Conservation (phyloP, 2,329 filamentous ascomycete species). For the Amesomyces nigricolor region DNA sequence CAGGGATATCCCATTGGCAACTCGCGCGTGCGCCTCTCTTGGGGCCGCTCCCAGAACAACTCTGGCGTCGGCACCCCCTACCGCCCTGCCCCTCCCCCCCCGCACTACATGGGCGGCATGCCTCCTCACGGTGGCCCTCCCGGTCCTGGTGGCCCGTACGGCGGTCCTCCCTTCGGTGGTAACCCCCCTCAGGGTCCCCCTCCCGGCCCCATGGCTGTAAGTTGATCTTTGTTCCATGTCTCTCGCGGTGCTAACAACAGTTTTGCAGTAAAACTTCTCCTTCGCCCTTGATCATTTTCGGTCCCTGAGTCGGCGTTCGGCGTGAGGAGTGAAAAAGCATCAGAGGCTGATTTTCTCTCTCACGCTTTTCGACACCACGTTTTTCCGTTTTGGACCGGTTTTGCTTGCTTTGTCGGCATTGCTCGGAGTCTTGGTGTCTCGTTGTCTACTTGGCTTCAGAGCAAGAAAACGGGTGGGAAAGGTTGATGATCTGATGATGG, state of each 20-base stretch:
- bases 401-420: slow-evolving; percentile 20
- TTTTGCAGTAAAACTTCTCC: slow-evolving; percentile 12
- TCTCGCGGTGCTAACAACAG: slow-evolving; percentile 3
- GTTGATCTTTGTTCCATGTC: not conserved
- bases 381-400: slow-evolving; percentile 9
- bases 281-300: not conserved
- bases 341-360: slow-evolving; percentile 13
- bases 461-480: slow-evolving; percentile 13
- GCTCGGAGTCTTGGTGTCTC: slow-evolving; percentile 21
- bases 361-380: slow-evolving; percentile 6
- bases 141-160: slow-evolving; percentile 42
- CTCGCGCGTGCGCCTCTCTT: slow-evolving; percentile 93
- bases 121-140: slow-evolving; percentile 38
- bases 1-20: slow-evolving; percentile 99
- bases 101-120: slow-evolving; percentile 49
- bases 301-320: slow-evolving; percentile 11
- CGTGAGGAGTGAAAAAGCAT: slow-evolving; percentile 23
- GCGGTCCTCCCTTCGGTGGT: slow-evolving; percentile 44
- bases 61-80: slow-evolving; percentile 97
- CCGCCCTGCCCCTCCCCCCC: slow-evolving; percentile 73
- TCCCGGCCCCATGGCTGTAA: slow-evolving; percentile 25
- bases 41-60: slow-evolving; percentile 99
- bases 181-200: slow-evolving; percentile 37
- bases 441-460: slow-evolving; percentile 12
- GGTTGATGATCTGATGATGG: slow-evolving; percentile 10